These are phyloP conservation scores for Endogone sp. DNA, from an alignment of 192 early-diverging fungal species.

Conservation along the genomic window DNA sequence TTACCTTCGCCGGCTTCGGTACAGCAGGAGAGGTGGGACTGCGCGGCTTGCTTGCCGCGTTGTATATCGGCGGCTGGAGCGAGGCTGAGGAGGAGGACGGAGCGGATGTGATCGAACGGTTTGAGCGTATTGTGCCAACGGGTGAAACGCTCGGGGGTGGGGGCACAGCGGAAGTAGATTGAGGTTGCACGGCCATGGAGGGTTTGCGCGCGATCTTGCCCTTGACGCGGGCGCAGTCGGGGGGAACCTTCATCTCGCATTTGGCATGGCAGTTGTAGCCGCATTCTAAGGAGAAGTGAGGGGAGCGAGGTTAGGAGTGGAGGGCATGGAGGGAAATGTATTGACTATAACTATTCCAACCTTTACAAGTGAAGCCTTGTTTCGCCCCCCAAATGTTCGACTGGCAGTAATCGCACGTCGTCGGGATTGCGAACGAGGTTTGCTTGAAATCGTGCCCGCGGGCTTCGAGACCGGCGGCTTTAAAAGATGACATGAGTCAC, in stretches of 20 bases:
- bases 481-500: too few species aligned
- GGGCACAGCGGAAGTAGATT: neutral
- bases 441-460: conserved; percentile 63
- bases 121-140: neutral
- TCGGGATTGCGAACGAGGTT: conserved; percentile 70
- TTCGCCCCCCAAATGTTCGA: conserved; percentile 78
- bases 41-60: neutral
- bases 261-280: conserved; percentile 74
- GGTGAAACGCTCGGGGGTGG: neutral
- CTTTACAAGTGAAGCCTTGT: conserved; percentile 64
- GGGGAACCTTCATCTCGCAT: conserved; percentile 76
- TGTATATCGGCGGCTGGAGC: neutral
- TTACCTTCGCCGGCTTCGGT: conserved; percentile 6
- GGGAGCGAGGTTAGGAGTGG: neutral
- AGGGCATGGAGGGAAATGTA: neutral
- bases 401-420: conserved; percentile 69
- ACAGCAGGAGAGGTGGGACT: conserved; percentile 3
- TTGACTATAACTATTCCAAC: conserved; percentile 11
- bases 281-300: conserved; percentile 32
- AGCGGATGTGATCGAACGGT: neutral
- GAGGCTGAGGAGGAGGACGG: neutral
- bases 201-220: conserved; percentile 42
- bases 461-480: conserved; percentile 47
- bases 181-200: neutral
- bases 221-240: conserved; percentile 55